phyloP scores from a whole-genome alignment of 768 basidiomycete species.

The Collybiopsis luxurians region DNA sequence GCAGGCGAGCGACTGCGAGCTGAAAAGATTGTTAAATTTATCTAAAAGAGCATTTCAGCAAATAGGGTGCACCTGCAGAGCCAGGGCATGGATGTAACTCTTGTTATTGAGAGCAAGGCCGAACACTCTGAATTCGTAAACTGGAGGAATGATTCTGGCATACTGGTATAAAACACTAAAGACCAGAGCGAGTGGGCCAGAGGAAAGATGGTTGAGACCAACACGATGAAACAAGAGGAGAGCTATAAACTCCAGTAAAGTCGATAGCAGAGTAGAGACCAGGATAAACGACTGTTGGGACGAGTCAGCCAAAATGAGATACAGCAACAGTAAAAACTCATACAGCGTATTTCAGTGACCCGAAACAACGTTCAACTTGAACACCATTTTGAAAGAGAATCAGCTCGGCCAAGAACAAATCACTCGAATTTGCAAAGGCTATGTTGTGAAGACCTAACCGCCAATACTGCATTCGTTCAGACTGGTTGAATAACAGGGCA shows the following conservation, averaged over 20 bases:
- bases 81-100: slow-evolving; percentile 67
- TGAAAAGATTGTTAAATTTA: slow-evolving; percentile 24
- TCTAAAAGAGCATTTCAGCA: not conserved
- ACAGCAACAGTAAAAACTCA: slow-evolving; percentile 18
- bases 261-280: slow-evolving; percentile 63
- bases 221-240: slow-evolving; percentile 64
- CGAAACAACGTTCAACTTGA: slow-evolving; percentile 81
- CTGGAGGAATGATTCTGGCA: slow-evolving; percentile 69
- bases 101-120: slow-evolving; percentile 77
- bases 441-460: slow-evolving; percentile 71
- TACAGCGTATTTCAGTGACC: slow-evolving; percentile 85
- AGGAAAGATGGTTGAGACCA: slow-evolving; percentile 70
- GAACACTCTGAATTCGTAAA: slow-evolving; percentile 76
- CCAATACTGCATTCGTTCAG: slow-evolving; percentile 65
- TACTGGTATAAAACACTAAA: slow-evolving; percentile 87
- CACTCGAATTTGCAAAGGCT: slow-evolving; percentile 81
- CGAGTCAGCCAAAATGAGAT: not conserved
- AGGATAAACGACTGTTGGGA: slow-evolving; percentile 68
- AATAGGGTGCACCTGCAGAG: slow-evolving; percentile 56
- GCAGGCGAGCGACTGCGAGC: slow-evolving; percentile 68
- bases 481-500: not conserved
- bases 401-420: slow-evolving; percentile 75
- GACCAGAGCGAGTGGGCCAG: slow-evolving; percentile 72
- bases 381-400: slow-evolving; percentile 70
- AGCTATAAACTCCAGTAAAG: slow-evolving; percentile 62